Percentiles rank a stretch among this genome's conserved stretches.
phyloP scores from a whole-genome alignment of 768 basidiomycete species.

The Phanerodontia chrysosporium region DNA sequence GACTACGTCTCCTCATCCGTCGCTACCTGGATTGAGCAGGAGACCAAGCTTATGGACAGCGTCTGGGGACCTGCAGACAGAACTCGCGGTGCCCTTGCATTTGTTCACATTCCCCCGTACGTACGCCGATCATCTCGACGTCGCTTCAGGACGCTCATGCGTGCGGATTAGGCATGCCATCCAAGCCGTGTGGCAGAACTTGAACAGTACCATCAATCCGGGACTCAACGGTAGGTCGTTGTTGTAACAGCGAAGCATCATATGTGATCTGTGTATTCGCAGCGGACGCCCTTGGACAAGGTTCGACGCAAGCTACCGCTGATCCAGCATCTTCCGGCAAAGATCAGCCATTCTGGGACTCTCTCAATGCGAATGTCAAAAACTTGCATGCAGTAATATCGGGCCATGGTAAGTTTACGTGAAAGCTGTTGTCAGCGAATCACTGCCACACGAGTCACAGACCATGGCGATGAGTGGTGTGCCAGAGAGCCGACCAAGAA shows the following conservation, averaged over 20 bases:
- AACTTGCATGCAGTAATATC: conserved; percentile 67
- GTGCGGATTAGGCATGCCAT: conserved; percentile 29
- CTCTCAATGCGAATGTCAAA: conserved; percentile 52
- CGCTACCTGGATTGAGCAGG: conserved; percentile 53
- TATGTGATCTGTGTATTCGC: no score
- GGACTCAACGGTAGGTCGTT: conserved; percentile 35
- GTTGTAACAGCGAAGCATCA: no score
- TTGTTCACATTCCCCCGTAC: conserved; percentile 75
- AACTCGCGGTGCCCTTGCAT: conserved; percentile 54
- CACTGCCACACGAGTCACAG: conserved; percentile 28
- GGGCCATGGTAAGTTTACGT: conserved; percentile 52
- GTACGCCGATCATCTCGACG: conserved; percentile 18
- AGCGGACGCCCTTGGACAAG: conserved; percentile 50
- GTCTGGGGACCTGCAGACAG: conserved; percentile 52
- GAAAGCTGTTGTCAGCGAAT: background rate
- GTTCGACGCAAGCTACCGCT: conserved; percentile 58
- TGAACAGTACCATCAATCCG: conserved; percentile 38
- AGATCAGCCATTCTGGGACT: conserved; percentile 60
- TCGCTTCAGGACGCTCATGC: background rate
- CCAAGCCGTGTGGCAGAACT: conserved; percentile 29
- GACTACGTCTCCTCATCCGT: conserved; percentile 71
- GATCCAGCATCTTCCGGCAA: conserved; percentile 34
- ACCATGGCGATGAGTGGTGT: conserved; percentile 82
- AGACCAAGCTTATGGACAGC: conserved; percentile 48
- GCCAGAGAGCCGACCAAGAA: conserved; percentile 56